Evolutionary conservation across 192 early-diverging fungal species (phyloP).

Genomic region (Thamnidium elegans): DNA sequence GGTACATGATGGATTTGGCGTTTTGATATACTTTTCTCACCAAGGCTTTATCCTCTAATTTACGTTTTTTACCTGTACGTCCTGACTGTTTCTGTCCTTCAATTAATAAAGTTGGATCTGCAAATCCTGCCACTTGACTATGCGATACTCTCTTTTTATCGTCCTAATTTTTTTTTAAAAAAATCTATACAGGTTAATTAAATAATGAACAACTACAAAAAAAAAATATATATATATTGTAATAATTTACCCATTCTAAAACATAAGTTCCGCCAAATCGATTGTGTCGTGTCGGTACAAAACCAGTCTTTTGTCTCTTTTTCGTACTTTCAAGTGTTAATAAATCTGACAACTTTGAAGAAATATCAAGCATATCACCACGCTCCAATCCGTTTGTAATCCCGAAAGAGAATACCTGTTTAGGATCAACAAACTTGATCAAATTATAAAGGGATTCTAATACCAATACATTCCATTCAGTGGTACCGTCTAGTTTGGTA

Average conservation of each 20-base stretch:
- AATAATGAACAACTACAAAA: not conserved
- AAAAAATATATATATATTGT: not conserved
- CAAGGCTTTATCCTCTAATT: conserved; percentile 17
- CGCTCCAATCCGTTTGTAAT: not conserved
- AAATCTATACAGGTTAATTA: not conserved
- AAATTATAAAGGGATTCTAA: conserved; percentile 65
- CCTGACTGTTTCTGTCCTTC: conserved; percentile 34
- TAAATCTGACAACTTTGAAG: conserved; percentile 19
- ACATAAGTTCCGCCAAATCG: conserved; percentile 69
- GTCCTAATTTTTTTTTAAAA: conserved; percentile 21
- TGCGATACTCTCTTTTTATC: conserved; percentile 38
- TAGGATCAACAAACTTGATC: conserved; percentile 51
- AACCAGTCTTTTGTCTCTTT: conserved; percentile 11
- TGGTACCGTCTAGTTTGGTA: conserved; percentile 51
- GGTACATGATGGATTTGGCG: not conserved
- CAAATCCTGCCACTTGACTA: conserved; percentile 38
- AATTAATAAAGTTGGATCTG: conserved; percentile 32
- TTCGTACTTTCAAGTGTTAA: conserved; percentile 13
- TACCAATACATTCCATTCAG: conserved; percentile 61
- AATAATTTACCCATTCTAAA: conserved; percentile 36
- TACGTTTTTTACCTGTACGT: conserved; percentile 30
- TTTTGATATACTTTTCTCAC: conserved; percentile 6
- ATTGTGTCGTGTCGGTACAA: conserved; percentile 50
- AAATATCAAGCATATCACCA: conserved; percentile 16
- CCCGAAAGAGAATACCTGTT: conserved; percentile 32